Base-by-base conservation (phyloP, 2,329 filamentous ascomycete species). In the Westerdykella ornata region DNA sequence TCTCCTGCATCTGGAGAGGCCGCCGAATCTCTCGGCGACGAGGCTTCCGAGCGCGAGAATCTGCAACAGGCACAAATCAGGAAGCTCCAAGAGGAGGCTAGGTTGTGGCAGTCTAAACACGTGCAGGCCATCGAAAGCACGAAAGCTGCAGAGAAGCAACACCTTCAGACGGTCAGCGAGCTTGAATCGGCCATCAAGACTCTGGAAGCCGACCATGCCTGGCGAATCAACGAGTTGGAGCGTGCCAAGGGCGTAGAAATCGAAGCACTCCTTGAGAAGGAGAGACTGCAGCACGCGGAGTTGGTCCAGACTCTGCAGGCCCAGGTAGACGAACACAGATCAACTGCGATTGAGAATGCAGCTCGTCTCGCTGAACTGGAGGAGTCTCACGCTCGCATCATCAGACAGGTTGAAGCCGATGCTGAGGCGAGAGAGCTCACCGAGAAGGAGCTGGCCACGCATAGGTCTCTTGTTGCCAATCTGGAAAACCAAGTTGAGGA, bases 301-400 rank as follows among this genome's bases (percentile, higher is more conserved):
- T 72, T 74, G 16, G 66, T 80, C 9, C 71, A 74, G 40, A 59
- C 69, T 16, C 68, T 96, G 32, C 84, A 85, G 47, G 74, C 69
- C 44, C 83, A 94, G 60, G 82, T 96, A 39, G 81, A 89, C 38
- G 81, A 88, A 59, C 88, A 94, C 68, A 89, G 85, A 68, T 70
- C 75, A 3, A 78, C 85, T 29, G 82, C 94, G 53, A 75, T 77
- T 48, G 75, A 72, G 50, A 86, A 89, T 54, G 72, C 80, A 11
- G 62, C 75, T 30, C 85, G 82, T 54, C 81, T 95, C 20, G 74
- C 80, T 3, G 78, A 85, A 49, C 73, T 95, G 12, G 88, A 95
- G 64, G 69, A 81, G 48, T 78, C 82, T 3, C 84, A 94, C 59
- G 65, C 76, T 22, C 74, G 75, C 18, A 77, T 84, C 38, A 78